Percentiles rank a stretch among this genome's conserved stretches.
Evolutionary conservation across 257 asterid genomes (phyloP).

Genomic region (Mitragyna speciosa): DNA sequence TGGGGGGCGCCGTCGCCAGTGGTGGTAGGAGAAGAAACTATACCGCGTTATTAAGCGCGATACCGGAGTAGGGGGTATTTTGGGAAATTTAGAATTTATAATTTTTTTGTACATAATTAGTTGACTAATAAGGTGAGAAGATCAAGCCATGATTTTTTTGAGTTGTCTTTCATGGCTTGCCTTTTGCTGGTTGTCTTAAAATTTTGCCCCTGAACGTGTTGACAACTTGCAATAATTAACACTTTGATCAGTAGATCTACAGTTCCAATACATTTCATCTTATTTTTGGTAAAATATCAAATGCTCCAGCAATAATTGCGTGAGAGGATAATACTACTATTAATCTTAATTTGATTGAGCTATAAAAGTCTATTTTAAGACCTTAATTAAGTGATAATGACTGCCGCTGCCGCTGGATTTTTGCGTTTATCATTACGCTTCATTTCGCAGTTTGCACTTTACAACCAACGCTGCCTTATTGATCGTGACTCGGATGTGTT

Average conservation of each 20-base stretch:
- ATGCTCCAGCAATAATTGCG: not conserved
- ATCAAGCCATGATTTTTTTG: not conserved
- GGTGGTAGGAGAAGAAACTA: conserved; percentile 44
- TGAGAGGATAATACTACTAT: not conserved
- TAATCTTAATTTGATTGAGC: not conserved
- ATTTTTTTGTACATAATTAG: conserved; percentile 24
- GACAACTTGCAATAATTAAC: not conserved
- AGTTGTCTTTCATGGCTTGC: not conserved
- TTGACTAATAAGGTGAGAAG: conserved; percentile 4
- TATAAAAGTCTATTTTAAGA: conserved; percentile 1
- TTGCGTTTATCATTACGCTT: not conserved
- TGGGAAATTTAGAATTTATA: conserved; percentile 22
- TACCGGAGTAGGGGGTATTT: conserved; percentile 66
- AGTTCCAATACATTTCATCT: not conserved
- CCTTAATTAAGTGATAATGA: not conserved
- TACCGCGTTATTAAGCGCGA: conserved; percentile 55
- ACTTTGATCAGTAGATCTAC: not conserved
- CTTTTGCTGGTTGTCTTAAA: conserved; percentile 18
- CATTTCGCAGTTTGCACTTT: too few species aligned
- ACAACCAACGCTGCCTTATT: not conserved
- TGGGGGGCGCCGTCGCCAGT: conserved; percentile 32
- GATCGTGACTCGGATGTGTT: too few species aligned
- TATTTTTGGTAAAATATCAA: not conserved
- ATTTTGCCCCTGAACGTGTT: conserved; percentile 21
- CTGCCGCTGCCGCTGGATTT: not conserved